Percentiles rank a stretch among this genome's conserved stretches.
phyloP scores from a whole-genome alignment of 2,329 filamentous ascomycete genomes.

The Eutypella sp. region DNA sequence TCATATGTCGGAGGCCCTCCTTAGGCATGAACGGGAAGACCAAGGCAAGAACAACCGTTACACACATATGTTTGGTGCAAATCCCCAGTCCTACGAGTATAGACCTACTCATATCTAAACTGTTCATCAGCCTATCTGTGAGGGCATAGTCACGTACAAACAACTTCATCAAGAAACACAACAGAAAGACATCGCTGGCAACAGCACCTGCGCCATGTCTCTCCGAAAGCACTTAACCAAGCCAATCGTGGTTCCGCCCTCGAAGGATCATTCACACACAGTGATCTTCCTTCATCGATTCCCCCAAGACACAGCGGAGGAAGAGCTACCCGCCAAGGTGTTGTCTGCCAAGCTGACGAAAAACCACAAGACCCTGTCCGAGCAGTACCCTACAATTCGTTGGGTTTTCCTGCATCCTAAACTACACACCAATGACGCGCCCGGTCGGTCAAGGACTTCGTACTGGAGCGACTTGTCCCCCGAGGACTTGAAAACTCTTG shows the following conservation, averaged over 20 bases:
- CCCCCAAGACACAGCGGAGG: constrained; percentile 5
- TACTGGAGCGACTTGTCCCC: constrained; percentile 8
- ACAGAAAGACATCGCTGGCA: too few relatives aligned
- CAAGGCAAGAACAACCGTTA: too few relatives aligned
- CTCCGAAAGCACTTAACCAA: not conserved
- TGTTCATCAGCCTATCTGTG: too few relatives aligned
- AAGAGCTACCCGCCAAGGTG: constrained; percentile 10
- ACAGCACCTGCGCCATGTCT: too few relatives aligned
- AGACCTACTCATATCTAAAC: too few relatives aligned
- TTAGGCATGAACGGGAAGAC: too few relatives aligned
- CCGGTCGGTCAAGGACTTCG: not conserved
- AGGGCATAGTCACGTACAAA: too few relatives aligned
- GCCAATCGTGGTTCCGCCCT: constrained; percentile 10
- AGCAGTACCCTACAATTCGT: constrained; percentile 11
- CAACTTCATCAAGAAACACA: too few relatives aligned
- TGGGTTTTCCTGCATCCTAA: constrained; percentile 16
- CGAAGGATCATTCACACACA: constrained; percentile 12
- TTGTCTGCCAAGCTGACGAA: constrained; percentile 10
- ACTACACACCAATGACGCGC: constrained; percentile 1
- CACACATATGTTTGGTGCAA: too few relatives aligned
- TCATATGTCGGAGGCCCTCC: too few relatives aligned
- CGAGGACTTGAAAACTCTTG: constrained; percentile 4
- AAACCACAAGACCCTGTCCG: constrained; percentile 7
- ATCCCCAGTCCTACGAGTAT: too few relatives aligned
- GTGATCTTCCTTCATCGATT: constrained; percentile 16